These are phyloP conservation scores for Blastobotrys attinorum DNA, from an alignment of 805 yeast genomes.

Conservation along the genomic window DNA sequence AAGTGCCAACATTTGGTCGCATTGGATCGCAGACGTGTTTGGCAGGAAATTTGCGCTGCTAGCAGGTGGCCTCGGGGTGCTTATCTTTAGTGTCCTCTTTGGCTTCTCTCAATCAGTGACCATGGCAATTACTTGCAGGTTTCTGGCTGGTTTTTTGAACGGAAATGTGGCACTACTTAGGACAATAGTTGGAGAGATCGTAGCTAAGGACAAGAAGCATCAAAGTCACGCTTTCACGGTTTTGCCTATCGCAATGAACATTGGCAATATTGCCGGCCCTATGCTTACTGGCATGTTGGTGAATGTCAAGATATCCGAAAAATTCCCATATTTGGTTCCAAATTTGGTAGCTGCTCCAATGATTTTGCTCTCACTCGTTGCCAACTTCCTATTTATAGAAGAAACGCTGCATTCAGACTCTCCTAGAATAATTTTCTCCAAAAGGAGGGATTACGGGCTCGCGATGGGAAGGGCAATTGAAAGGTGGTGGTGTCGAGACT, in stretches of 20 bases:
- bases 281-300: slow-evolving; percentile 47
- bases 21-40: slow-evolving; percentile 37
- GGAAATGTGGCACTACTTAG: slow-evolving; percentile 59
- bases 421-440: slow-evolving; percentile 12
- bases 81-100: slow-evolving; percentile 38
- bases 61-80: slow-evolving; percentile 47
- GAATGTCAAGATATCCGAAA: slow-evolving; percentile 27
- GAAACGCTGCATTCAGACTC: slow-evolving; percentile 19
- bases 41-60: slow-evolving; percentile 52
- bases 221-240: slow-evolving; percentile 59
- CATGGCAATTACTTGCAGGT: slow-evolving; percentile 46
- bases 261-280: slow-evolving; percentile 55
- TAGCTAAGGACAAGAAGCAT: slow-evolving; percentile 47
- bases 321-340: slow-evolving; percentile 45
- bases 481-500: background rate
- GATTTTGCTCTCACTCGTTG: slow-evolving; percentile 22
- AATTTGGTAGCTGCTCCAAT: slow-evolving; percentile 39
- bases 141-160: slow-evolving; percentile 46
- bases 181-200: slow-evolving; percentile 50
- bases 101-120: slow-evolving; percentile 48
- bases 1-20: slow-evolving; percentile 54
- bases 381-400: slow-evolving; percentile 17
- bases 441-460: slow-evolving; percentile 14
- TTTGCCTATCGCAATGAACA: slow-evolving; percentile 50
- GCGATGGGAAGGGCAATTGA: slow-evolving; percentile 15